Base-by-base conservation (phyloP, 148 eudicot genomes). In the Camellia japonica region DNA sequence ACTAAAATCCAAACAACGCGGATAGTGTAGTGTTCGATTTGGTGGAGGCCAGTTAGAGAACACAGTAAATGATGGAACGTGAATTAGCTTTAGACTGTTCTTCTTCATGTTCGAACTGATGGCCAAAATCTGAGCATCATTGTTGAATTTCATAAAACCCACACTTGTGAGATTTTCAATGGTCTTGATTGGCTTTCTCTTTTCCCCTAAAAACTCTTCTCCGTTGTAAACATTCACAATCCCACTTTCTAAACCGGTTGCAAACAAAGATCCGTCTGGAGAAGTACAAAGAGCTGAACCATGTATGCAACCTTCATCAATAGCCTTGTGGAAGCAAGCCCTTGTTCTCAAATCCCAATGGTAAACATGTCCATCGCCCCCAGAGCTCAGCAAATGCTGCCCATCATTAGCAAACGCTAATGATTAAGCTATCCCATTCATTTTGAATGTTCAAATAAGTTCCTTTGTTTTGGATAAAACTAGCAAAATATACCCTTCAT, bases 361-460 rank as follows among this genome's bases (percentile, higher is more conserved):
- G 74, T 95, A 95, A 75, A 95, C 82, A 46, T 92, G 92, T 54
- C 99, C 97, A 79, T 95, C 99, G 42, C 99, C 99, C 19, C 99
- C 97, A 3, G 97, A 90, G 81, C 94, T 95, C 67, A 95, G 69
- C 78, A 95, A 84, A 56, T 90, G 88, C 47, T 88, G 87, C 38
- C 97, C 99, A 46, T 89, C 93, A 43, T 74, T 79, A 4, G 94
- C 72, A 49, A 95, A 95, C 66, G 97, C 97, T 49, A 95, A 71
- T 52, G 97, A 89, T 0, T 97, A 93, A 78, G 79, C 94, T 74
- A 95, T 90, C 44, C 99, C 97, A 51, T 95, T 95, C 97, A 95
- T 95, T 78, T 95, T 95, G 4, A 95, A 88, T 12, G 97, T 95
- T 23, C 97, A 97, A 42, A 95, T 92, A 18, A 95, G 88, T 78